Conservation (phyloP, 306 rosid species). For the Cucumis cinereus region DNA sequence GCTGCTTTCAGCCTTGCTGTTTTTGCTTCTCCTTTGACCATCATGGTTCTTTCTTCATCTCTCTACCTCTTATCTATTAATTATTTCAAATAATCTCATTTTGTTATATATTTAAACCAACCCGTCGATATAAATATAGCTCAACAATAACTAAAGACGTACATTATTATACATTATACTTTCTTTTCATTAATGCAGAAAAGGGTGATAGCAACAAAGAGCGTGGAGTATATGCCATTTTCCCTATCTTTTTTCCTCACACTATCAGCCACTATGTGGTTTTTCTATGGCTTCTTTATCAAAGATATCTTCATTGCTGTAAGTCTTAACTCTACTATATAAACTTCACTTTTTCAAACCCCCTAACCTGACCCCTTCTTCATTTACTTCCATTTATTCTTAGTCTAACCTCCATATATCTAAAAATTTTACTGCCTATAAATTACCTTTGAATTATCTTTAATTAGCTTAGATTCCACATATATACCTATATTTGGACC, state of each 20-base stretch:
- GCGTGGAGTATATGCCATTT: slow-evolving; percentile 67
- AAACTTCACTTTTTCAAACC: neutral
- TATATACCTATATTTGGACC: neutral
- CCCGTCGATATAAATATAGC: too few species aligned
- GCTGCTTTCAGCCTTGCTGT: slow-evolving; percentile 54
- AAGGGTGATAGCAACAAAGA: slow-evolving; percentile 41
- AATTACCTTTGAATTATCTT: neutral
- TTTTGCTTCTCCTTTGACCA: slow-evolving; percentile 60
- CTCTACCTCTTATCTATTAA: neutral
- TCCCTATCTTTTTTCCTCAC: slow-evolving; percentile 44
- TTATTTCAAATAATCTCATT: neutral
- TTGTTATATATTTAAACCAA: too few species aligned
- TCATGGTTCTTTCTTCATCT: slow-evolving; percentile 29
- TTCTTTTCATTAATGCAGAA: slow-evolving; percentile 24
- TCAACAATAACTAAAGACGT: too few species aligned
- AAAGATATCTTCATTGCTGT: slow-evolving; percentile 52
- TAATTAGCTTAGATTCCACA: neutral
- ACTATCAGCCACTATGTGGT: slow-evolving; percentile 47
- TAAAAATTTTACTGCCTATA: neutral
- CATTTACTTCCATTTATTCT: neutral
- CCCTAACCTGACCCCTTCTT: neutral
- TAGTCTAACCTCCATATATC: neutral
- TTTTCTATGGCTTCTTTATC: slow-evolving; percentile 49
- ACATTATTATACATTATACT: too few species aligned
- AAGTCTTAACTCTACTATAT: slow-evolving; percentile 9